Percentiles rank a stretch among this genome's conserved stretches.
Conservation (phyloP, 2,329 filamentous ascomycete genomes). For the Xylaria sp. region DNA sequence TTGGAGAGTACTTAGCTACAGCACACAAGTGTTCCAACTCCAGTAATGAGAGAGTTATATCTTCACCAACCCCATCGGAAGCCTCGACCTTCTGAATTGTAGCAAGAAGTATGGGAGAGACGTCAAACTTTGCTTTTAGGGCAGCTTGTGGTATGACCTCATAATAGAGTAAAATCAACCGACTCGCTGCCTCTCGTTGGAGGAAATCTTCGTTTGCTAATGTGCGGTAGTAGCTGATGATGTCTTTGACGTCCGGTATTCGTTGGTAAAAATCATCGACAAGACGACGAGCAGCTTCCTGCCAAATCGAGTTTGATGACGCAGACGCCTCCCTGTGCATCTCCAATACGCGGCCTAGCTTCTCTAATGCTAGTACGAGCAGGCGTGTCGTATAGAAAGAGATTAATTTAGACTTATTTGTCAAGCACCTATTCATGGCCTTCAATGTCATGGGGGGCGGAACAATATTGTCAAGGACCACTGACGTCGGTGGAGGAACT, state of each 20-base stretch:
- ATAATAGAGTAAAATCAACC: constrained; percentile 85
- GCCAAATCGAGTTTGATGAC: constrained; percentile 69
- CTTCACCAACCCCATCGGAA: constrained; percentile 59
- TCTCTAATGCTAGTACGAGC: constrained; percentile 80
- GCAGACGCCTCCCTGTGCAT: constrained; percentile 64
- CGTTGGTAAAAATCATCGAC: constrained; percentile 79
- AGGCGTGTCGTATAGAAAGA: constrained; percentile 87
- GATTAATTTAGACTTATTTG: constrained; percentile 79
- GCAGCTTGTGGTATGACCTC: constrained; percentile 82
- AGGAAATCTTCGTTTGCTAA: constrained; percentile 75
- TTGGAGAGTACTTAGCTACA: constrained; percentile 81
- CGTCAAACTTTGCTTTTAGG: constrained; percentile 86
- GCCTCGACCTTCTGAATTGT: constrained; percentile 71
- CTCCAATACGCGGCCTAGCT: constrained; percentile 72
- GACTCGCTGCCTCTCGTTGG: constrained; percentile 81
- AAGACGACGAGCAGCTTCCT: constrained; percentile 73
- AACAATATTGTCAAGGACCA: constrained; percentile 86
- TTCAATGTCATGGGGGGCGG: constrained; percentile 85
- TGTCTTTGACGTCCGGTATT: constrained; percentile 83
- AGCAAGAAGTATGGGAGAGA: constrained; percentile 78
- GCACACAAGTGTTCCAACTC: constrained; percentile 84
- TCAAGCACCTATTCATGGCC: constrained; percentile 80
- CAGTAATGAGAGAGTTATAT: constrained; percentile 69
- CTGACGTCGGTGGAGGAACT: constrained; percentile 79
- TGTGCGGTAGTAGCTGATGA: constrained; percentile 77